Conservation (phyloP, 1,284 basidiomycete genomes). For the Sphagnurus paluster region DNA sequence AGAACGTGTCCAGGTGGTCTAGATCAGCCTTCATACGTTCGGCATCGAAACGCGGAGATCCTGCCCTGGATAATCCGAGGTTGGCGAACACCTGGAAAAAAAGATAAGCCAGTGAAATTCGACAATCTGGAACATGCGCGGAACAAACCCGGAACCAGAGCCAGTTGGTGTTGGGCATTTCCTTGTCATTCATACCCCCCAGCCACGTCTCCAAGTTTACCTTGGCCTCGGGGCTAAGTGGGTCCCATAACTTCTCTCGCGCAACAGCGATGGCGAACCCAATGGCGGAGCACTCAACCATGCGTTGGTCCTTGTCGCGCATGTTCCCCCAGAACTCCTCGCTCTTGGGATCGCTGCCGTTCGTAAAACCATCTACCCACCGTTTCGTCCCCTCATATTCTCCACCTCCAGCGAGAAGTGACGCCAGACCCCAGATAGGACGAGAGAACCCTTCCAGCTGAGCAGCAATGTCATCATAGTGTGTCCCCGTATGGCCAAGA, state of each 20-base stretch:
- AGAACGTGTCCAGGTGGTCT: constrained; percentile 79
- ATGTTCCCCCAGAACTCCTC: constrained; percentile 78
- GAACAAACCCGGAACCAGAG: constrained; percentile 69
- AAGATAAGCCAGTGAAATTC: not conserved
- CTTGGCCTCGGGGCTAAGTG: constrained; percentile 53
- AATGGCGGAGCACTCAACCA: constrained; percentile 82
- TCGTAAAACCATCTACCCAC: constrained; percentile 67
- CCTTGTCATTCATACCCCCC: constrained; percentile 75
- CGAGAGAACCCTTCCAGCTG: constrained; percentile 77
- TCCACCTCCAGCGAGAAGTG: constrained; percentile 65
- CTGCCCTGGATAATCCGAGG: constrained; percentile 64
- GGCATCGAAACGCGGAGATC: constrained; percentile 56
- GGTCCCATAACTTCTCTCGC: constrained; percentile 65
- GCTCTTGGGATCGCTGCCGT: constrained; percentile 63
- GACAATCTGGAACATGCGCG: not conserved
- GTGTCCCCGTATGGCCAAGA: constrained; percentile 71
- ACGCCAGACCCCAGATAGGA: constrained; percentile 74
- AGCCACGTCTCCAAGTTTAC: constrained; percentile 66
- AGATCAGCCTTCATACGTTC: constrained; percentile 71
- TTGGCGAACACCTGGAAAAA: constrained; percentile 68
- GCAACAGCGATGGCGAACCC: constrained; percentile 72
- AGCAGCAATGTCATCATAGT: constrained; percentile 74
- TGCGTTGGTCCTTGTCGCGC: constrained; percentile 75
- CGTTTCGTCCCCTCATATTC: constrained; percentile 53
- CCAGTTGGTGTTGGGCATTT: constrained; percentile 78